Base-by-base conservation (phyloP, 768 basidiomycete genomes). In the Collybia sp. region DNA sequence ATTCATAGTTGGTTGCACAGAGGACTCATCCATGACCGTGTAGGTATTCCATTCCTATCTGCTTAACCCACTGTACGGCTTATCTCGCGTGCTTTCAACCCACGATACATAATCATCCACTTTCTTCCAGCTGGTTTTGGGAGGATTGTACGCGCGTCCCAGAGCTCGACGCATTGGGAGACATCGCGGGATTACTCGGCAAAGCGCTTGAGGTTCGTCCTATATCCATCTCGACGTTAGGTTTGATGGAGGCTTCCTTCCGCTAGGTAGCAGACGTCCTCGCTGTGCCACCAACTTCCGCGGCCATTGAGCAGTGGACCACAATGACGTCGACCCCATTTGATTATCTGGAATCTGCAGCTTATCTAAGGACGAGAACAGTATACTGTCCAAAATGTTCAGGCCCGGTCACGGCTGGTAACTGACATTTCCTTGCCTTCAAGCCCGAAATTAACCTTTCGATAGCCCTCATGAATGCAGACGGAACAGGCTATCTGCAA, bases 401-500 rank as follows among this genome's bases (percentile, higher is more conserved):
- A 10, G 25, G 25, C 25, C 8, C 25, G 25, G 25, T 25, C 25
- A 4, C 25, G 25, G 25, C 25, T 25, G 25, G 25, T 25, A 8
- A 25, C 3, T 25, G 8, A 8, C 8, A 25, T 25, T 25, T 8
- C 25, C 4, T 8, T 25, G 25, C 25, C 3, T 25, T 25, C 25
- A 8, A 25, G 25, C 25, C 4, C 8, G 25, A 8, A 25, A 25
- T 25, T 25, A 25, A 25, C 8, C 8, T 25, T 25, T n/a, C 17
- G 38, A 5, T 37, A 77, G 75, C 66, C 5, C 70, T 69, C 36
- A 41, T 68, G 15, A 67, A 56, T 3, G 57, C 54, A 13, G 50
- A 57, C 1, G 68, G 65, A 2, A 69, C 67, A 1, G 77, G 76
- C 1, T 77, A 74, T 41, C 51, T 66, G 0, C 71, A 75, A 47